These are phyloP conservation scores for Ogataea henricii DNA, from an alignment of 805 yeast genomes.

Conservation along the genomic window DNA sequence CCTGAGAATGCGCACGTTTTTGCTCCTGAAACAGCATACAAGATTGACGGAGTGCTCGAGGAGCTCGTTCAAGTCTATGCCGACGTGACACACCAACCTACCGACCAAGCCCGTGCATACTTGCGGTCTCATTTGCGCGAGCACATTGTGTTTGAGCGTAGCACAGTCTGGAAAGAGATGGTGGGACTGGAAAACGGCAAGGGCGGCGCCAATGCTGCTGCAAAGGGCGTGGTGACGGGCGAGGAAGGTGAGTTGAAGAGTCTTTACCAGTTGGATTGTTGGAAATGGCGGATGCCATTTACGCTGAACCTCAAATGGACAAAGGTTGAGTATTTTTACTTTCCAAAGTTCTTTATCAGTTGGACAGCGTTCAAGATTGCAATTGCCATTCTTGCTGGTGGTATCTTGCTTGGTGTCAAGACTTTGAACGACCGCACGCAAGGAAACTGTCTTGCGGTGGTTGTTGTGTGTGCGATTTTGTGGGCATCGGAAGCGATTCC, in stretches of 20 bases:
- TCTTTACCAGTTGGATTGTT: slow-evolving; percentile 35
- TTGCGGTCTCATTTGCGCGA: slow-evolving; percentile 57
- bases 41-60: slow-evolving; percentile 34
- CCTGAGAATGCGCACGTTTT: slow-evolving; percentile 40
- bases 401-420: slow-evolving; percentile 54
- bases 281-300: slow-evolving; percentile 27
- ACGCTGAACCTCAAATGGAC: slow-evolving; percentile 18
- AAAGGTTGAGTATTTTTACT: slow-evolving; percentile 32
- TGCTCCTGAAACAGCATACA: slow-evolving; percentile 28
- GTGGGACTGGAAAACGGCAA: slow-evolving; percentile 44
- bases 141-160: slow-evolving; percentile 57
- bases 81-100: slow-evolving; percentile 26
- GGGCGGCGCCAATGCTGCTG: slow-evolving; percentile 13
- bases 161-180: slow-evolving; percentile 60
- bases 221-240: slow-evolving; percentile 36
- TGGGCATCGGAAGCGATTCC: slow-evolving; percentile 59
- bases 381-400: slow-evolving; percentile 52
- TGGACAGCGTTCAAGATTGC: slow-evolving; percentile 50
- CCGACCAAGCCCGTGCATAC: slow-evolving; percentile 24
- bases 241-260: slow-evolving; percentile 35
- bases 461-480: slow-evolving; percentile 53
- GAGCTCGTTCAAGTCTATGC: slow-evolving; percentile 33
- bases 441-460: slow-evolving; percentile 64
- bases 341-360: slow-evolving; percentile 52
- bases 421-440: slow-evolving; percentile 64